Conservation (phyloP, 2,329 filamentous ascomycete species). For the Apiospora aurea region DNA sequence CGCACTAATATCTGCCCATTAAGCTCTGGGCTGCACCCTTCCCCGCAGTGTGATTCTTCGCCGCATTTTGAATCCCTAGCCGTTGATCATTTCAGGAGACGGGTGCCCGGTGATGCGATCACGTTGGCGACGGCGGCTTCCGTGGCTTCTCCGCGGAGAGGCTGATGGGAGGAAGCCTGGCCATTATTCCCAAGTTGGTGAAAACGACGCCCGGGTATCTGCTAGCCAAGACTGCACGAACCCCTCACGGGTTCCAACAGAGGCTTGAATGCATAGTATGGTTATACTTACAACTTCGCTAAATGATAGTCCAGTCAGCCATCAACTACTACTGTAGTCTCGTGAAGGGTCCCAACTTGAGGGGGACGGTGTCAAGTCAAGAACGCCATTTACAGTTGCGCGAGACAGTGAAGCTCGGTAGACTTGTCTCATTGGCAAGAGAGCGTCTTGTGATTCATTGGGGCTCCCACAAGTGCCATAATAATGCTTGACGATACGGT, state of each 20-base stretch:
- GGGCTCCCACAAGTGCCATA: background rate
- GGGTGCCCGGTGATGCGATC: background rate
- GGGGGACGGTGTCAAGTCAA: background rate
- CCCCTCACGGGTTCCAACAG: background rate
- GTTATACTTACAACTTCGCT: background rate
- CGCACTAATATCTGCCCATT: background rate
- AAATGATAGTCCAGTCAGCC: background rate
- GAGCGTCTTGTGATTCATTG: background rate
- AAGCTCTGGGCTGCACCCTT: constrained; percentile 7
- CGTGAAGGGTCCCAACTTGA: too few species aligned
- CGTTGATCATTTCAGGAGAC: background rate
- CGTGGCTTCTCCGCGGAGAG: constrained; percentile 10
- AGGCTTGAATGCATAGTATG: background rate
- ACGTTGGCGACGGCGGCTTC: constrained; percentile 9
- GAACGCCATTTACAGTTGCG: background rate
- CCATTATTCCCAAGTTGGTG: background rate
- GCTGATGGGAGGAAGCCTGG: background rate
- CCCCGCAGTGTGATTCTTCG: constrained; percentile 6
- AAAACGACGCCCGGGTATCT: background rate
- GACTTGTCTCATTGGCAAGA: background rate
- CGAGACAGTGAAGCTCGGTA: background rate
- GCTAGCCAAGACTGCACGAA: background rate
- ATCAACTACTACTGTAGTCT: too few species aligned
- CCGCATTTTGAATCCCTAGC: background rate
- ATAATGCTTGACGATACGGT: background rate